These are phyloP conservation scores for Fusarium verrucosum DNA, from an alignment of 2,329 filamentous ascomycete species.

Conservation along the genomic window DNA sequence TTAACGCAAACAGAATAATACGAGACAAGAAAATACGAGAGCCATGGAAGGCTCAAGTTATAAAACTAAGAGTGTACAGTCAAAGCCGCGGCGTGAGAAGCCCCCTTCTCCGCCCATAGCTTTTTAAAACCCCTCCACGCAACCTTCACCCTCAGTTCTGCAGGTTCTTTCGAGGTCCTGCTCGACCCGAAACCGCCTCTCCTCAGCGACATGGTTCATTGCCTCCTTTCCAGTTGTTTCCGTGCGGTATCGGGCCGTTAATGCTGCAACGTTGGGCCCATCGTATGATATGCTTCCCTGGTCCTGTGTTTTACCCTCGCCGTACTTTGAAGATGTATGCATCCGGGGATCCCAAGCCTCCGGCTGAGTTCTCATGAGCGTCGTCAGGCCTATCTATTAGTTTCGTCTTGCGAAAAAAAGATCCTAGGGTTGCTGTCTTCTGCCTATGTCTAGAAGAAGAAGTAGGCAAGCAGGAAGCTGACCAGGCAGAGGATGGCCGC, in stretches of 20 bases:
- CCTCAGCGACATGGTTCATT: not conserved
- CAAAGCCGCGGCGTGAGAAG: conserved; percentile 30
- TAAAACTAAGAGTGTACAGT: conserved; percentile 42
- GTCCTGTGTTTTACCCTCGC: conserved; percentile 25
- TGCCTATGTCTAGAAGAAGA: conserved; percentile 79
- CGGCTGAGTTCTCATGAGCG: conserved; percentile 29
- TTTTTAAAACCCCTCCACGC: conserved; percentile 27
- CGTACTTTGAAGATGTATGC: conserved; percentile 21
- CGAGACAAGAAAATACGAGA: conserved; percentile 38
- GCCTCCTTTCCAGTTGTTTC: not conserved
- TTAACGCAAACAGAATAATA: conserved; percentile 34
- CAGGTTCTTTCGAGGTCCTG: not conserved
- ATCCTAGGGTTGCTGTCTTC: conserved; percentile 6
- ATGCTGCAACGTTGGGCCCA: conserved; percentile 11
- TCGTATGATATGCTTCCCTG: conserved; percentile 29
- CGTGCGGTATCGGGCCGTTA: conserved; percentile 10
- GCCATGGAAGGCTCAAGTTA: conserved; percentile 30
- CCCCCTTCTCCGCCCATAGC: conserved; percentile 15
- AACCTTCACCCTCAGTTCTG: not conserved
- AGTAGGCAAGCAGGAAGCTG: conserved; percentile 93
- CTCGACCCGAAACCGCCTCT: not conserved
- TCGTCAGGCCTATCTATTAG: conserved; percentile 35
- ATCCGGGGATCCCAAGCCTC: conserved; percentile 19
- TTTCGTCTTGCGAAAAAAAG: conserved; percentile 22
- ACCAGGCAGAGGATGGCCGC: conserved; percentile 85